Percentiles rank a stretch among this genome's conserved stretches.
Evolutionary conservation across 768 basidiomycete species (phyloP).

Genomic region (Rhizopogon sp.): DNA sequence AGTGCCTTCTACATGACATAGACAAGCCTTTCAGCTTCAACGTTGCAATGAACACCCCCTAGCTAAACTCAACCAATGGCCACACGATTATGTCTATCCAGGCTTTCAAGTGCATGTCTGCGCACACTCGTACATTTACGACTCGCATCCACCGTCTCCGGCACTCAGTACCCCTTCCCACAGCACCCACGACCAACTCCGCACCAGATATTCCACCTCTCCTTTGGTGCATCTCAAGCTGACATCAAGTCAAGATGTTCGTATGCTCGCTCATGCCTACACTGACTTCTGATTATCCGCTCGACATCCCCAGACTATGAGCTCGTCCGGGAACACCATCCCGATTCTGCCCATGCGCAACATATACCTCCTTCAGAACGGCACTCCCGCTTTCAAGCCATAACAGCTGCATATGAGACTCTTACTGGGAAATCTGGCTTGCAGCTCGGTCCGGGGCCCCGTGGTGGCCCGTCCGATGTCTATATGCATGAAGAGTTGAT

Average conservation of each 20-base stretch:
- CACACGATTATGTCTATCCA: no score
- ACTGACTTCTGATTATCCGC: background rate
- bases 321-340: constrained; percentile 67
- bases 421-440: constrained; percentile 35
- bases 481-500: constrained; percentile 51
- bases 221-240: constrained; percentile 44
- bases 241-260: constrained; percentile 68
- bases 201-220: constrained; percentile 70
- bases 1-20: no score
- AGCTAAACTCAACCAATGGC: background rate
- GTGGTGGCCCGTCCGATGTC: constrained; percentile 11
- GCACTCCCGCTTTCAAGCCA: constrained; percentile 59
- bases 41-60: background rate
- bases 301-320: constrained; percentile 53
- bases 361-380: constrained; percentile 37
- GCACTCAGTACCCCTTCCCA: constrained; percentile 44
- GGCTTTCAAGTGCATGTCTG: background rate
- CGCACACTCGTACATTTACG: background rate
- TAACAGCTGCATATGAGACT: constrained; percentile 59
- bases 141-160: constrained; percentile 11
- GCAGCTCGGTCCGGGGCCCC: background rate
- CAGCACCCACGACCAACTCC: constrained; percentile 50
- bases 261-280: constrained; percentile 17
- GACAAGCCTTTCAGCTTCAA: background rate
- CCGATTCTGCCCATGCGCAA: constrained; percentile 50